A percentile compares a stretch with the other conserved stretches of the same genome.
Evolutionary conservation across 352 stramenopile genomes (phyloP).

Genomic region (Phytophthora colocasiae): DNA sequence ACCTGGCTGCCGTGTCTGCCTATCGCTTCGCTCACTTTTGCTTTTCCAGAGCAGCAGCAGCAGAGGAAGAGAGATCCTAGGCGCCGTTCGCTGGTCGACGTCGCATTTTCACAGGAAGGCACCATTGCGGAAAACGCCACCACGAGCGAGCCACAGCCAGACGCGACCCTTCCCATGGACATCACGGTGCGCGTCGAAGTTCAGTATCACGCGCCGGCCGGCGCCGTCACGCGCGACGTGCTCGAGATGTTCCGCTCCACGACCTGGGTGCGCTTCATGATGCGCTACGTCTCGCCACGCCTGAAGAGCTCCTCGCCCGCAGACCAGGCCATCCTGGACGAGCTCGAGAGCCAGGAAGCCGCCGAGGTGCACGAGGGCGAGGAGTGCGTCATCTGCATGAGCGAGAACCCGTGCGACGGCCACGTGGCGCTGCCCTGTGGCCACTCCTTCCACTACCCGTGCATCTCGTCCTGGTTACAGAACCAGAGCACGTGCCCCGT

Average conservation of each 20-base stretch:
- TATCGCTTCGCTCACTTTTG: conserved; percentile 39
- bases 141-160: conserved; percentile 21
- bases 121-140: conserved; percentile 6
- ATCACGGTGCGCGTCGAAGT: conserved; percentile 77
- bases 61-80: conserved; percentile 27
- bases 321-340: conserved; percentile 61
- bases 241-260: conserved; percentile 76
- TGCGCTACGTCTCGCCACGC: conserved; percentile 73
- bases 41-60: conserved; percentile 30
- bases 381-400: conserved; percentile 93
- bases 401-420: conserved; percentile 64
- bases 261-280: conserved; percentile 84
- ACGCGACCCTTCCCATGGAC: conserved; percentile 46
- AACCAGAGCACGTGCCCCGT: conserved; percentile 93
- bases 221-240: conserved; percentile 58
- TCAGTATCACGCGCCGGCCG: conserved; percentile 68
- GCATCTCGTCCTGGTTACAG: conserved; percentile 92
- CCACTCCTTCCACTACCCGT: conserved; percentile 94
- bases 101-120: conserved; percentile 4
- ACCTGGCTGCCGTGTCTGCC: conserved; percentile 13
- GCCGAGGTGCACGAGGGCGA: conserved; percentile 42
- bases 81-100: conserved; percentile 8
- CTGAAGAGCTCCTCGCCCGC: conserved; percentile 73
- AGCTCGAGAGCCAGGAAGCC: conserved; percentile 47
- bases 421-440: conserved; percentile 86